Evolutionary conservation across 2,329 filamentous ascomycete species (phyloP).

Genomic region (Alternaria hordeiaustralica): DNA sequence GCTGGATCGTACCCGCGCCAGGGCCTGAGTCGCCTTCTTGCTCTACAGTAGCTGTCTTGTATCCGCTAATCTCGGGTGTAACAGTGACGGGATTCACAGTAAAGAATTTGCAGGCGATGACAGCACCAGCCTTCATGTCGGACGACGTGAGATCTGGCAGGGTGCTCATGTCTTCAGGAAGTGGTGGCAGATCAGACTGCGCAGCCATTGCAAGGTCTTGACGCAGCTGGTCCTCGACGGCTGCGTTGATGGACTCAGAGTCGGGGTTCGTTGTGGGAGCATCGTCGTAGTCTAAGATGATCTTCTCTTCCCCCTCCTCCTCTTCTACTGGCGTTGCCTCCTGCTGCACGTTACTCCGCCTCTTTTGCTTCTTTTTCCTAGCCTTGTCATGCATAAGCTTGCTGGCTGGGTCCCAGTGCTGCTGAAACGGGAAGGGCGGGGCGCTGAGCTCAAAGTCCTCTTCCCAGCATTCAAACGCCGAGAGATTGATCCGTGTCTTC

Average conservation of each 20-base stretch:
- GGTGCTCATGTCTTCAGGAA: slow-evolving; percentile 64
- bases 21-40: slow-evolving; percentile 56
- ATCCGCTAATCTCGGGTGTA: slow-evolving; percentile 67
- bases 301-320: slow-evolving; percentile 45
- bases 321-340: slow-evolving; percentile 48
- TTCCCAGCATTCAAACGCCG: slow-evolving; percentile 84
- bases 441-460: slow-evolving; percentile 64
- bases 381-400: slow-evolving; percentile 62
- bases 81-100: slow-evolving; percentile 66
- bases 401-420: slow-evolving; percentile 86
- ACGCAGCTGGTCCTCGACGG: slow-evolving; percentile 42
- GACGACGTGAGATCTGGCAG: slow-evolving; percentile 60
- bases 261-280: slow-evolving; percentile 27
- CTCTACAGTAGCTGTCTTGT: slow-evolving; percentile 66
- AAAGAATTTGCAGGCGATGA: slow-evolving; percentile 71
- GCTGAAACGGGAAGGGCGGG: slow-evolving; percentile 87
- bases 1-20: slow-evolving; percentile 61
- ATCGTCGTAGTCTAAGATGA: slow-evolving; percentile 44
- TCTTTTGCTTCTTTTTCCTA: slow-evolving; percentile 63
- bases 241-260: slow-evolving; percentile 24
- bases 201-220: slow-evolving; percentile 55
- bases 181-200: slow-evolving; percentile 66
- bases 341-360: slow-evolving; percentile 48
- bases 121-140: slow-evolving; percentile 64
- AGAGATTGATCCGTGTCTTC: slow-evolving; percentile 75